Evolutionary conservation across 2,329 filamentous ascomycete species (phyloP), one percentile per base, ranked within the genome.

Genomic region (Fusarium fujikuroi): DNA sequence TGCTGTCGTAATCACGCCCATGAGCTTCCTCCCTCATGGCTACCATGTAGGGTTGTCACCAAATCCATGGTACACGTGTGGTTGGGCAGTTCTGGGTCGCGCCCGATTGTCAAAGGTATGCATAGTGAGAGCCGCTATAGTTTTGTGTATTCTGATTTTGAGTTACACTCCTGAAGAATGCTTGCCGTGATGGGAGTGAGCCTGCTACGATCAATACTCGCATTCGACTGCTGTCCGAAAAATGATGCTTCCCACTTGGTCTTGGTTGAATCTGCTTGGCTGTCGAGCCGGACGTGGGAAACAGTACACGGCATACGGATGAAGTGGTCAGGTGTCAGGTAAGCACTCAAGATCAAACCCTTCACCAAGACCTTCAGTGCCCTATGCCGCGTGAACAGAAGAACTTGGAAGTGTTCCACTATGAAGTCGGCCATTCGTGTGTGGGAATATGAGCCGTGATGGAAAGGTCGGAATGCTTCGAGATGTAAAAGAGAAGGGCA

Each of bases 181-280:
- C 58, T 25, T 43, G 37, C 0, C 49, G 18, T 3, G 44, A 69
- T 30, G 58, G 64, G 7, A 69, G 58, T 1, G 66, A 69, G 5
- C 64, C 66, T 28, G 52, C 32, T 14, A 63, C 37, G 3, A 40
- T 37, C 1, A 30, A 59, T 5, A 69, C 44, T 23, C 53, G 10
- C 53, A 73, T 39, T 73, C 57, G 6, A 69, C 25, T 2, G 62
- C 47, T 10, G 64, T 66, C 60, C 39, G 66, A 3, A 69, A 36
- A 15, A 59, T 9, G 25, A 28, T 7, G 25, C 25, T 28, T 28
- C 25, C 25, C 6, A 28, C 25, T 28, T 28, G 25, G 25, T 25
- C 25, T 25, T 25, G 25, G 25, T 25, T 28, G 7, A 28, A 28
- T 28, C 25, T 28, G 25, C 25, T 28, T 28, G 25, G 25, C 7